These are phyloP conservation scores for Yueomyces sinensis DNA, from an alignment of 805 yeast species.

Conservation along the genomic window DNA sequence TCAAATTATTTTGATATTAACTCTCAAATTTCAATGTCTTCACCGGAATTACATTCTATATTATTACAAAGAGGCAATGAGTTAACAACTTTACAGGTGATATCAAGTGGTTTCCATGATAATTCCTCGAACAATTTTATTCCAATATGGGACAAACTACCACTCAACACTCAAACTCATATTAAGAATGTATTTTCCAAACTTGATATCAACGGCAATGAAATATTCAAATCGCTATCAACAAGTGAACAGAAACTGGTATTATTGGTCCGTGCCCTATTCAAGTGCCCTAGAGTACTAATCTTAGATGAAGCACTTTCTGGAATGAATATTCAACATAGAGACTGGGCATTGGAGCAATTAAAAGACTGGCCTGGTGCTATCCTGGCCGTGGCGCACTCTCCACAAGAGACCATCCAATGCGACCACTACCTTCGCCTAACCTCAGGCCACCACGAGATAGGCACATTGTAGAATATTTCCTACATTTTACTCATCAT, in stretches of 20 bases:
- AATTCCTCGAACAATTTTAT: slow-evolving; percentile 39
- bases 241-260: slow-evolving; percentile 69
- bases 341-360: slow-evolving; percentile 37
- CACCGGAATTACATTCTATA: slow-evolving; percentile 89
- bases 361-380: slow-evolving; percentile 50
- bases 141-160: slow-evolving; percentile 31
- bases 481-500: no score
- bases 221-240: slow-evolving; percentile 38
- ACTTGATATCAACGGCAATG: slow-evolving; percentile 26
- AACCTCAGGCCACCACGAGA: no score
- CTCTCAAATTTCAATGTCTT: slow-evolving; percentile 65
- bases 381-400: slow-evolving; percentile 70
- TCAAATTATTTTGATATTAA: slow-evolving; percentile 71
- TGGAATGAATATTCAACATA: slow-evolving; percentile 64
- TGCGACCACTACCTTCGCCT: background rate
- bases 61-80: slow-evolving; percentile 38
- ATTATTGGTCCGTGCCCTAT: slow-evolving; percentile 61
- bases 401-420: slow-evolving; percentile 32
- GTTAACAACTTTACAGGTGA: slow-evolving; percentile 39
- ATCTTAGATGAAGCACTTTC: slow-evolving; percentile 89
- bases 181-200: slow-evolving; percentile 33
- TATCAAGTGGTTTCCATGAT: slow-evolving; percentile 63
- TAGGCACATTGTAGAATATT: no score
- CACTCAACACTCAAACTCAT: slow-evolving; percentile 25
- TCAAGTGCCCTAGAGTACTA: slow-evolving; percentile 64